Percentiles rank a stretch among this genome's conserved stretches.
Conservation (phyloP, 78 protist genomes). For the Ministeria vibrans region DNA sequence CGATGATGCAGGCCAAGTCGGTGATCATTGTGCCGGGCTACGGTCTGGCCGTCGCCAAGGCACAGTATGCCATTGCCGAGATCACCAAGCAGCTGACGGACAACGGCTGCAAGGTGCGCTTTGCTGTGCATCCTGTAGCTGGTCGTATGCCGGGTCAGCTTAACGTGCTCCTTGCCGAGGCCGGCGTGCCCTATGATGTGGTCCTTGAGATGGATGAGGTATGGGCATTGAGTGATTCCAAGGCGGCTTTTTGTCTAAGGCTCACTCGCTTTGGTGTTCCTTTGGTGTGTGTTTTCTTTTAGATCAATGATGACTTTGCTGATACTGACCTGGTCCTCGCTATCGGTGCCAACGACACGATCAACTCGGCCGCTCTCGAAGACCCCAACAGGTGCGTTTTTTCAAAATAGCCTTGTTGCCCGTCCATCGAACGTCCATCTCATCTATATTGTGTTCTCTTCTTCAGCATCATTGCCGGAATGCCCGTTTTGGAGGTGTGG, state of each 20-base stretch:
- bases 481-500: conserved; percentile 94
- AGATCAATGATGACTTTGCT: conserved; percentile 67
- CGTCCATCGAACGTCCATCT: background rate
- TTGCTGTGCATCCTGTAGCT: conserved; percentile 95
- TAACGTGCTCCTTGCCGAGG: conserved; percentile 95
- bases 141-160: conserved; percentile 95
- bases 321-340: conserved; percentile 44
- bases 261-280: no score
- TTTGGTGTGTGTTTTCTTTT: no score
- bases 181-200: conserved; percentile 93
- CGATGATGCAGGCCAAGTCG: conserved; percentile 8
- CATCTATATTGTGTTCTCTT: conserved; percentile 28
- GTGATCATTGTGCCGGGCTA: conserved; percentile 96
- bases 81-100: conserved; percentile 48
- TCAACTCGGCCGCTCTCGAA: conserved; percentile 91
- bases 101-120: conserved; percentile 31
- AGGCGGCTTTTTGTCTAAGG: no score
- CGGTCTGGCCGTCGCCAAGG: conserved; percentile 93
- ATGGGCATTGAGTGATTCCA: no score
- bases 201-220: conserved; percentile 97
- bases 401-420: background rate
- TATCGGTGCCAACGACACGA: conserved; percentile 97
- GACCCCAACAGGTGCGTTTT: conserved; percentile 74
- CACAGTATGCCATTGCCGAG: conserved; percentile 83
- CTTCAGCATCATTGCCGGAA: conserved; percentile 91